Evolutionary conservation across 345 rosid species (phyloP), one percentile per base, ranked within the genome.

Genomic region (Citrus sinensis): DNA sequence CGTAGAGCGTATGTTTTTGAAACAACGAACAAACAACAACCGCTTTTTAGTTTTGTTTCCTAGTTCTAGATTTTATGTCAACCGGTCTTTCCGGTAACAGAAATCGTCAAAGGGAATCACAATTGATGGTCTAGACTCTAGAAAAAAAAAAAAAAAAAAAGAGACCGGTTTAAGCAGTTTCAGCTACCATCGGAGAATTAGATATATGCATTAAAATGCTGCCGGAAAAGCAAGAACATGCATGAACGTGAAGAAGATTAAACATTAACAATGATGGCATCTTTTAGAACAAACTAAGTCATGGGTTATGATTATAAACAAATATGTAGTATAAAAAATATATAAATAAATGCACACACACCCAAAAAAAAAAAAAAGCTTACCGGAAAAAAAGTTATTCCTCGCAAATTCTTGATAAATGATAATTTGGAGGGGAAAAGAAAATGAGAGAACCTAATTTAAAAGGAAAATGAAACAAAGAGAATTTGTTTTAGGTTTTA

Each of bases 21-120:
- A 59, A n/a, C 70, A 82, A 71, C 79, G 60, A 76, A 76, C 82
- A 42, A 62, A 76, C 82, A 42, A 62, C 70, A 78, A 82, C 81
- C 25, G 64, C 77, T 76, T 79, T 75, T 72, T 67, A 68, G 85
- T 71, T 75, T 74, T 72, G 49, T 78, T 78, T n/a, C 64, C 56
- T 35, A 24, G 56, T 27, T 69, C 64, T 76, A 69, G 3, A 6
- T 25, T 40, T 74, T 3, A 17, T 4, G 71, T 65, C 30, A 29
- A 64, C 78, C 71, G 46, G 71, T 11, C 56, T 51, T 51, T 6
- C 49, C 78, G 78, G 78, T 65, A 46, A 13, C 70, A 25, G 49
- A 24, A 66, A 35, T 24, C 49, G 27, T 20, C 49, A 9, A 6
- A 3, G 24, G 9, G 3, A 4, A 37, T 34, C 9, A 37, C 4